Conservation (phyloP, 2,329 filamentous ascomycete genomes). For the Pochonia chlamydosporia region DNA sequence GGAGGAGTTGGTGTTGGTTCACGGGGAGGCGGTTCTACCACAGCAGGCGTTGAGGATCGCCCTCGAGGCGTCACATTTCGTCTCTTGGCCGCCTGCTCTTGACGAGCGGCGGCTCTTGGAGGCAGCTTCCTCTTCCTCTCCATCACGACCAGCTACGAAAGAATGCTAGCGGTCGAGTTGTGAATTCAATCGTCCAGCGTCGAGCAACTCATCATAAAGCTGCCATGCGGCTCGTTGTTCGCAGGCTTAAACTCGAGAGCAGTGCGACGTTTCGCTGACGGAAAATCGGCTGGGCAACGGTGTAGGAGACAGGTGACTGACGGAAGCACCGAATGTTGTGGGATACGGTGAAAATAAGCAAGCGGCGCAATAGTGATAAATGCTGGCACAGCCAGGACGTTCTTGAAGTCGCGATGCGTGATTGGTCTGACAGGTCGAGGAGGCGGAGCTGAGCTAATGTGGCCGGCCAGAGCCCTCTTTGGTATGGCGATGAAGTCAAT, state of each 20-base stretch:
- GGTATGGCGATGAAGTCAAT: too few relatives aligned
- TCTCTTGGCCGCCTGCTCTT: slow-evolving; percentile 55
- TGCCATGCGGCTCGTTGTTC: slow-evolving; percentile 17
- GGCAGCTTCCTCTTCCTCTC: slow-evolving; percentile 63
- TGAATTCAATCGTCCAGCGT: slow-evolving; percentile 9
- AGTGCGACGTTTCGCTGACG: too few relatives aligned
- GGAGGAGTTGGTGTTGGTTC: slow-evolving; percentile 22
- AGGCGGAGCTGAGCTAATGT: slow-evolving; percentile 4
- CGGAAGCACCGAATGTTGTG: not conserved
- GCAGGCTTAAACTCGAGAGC: slow-evolving; percentile 1
- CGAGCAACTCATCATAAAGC: slow-evolving; percentile 24
- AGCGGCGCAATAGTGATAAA: not conserved
- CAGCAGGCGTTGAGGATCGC: slow-evolving; percentile 41
- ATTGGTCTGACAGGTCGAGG: slow-evolving; percentile 6
- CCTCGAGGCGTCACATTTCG: slow-evolving; percentile 52
- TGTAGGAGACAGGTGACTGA: too few relatives aligned
- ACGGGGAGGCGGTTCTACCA: slow-evolving; percentile 27
- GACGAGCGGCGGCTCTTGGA: slow-evolving; percentile 54
- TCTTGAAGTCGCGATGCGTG: slow-evolving; percentile 6
- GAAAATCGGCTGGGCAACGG: too few relatives aligned
- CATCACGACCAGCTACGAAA: slow-evolving; percentile 32
- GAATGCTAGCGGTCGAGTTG: not conserved
- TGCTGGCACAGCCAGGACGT: not conserved
- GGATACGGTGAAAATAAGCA: not conserved
- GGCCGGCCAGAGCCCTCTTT: too few relatives aligned